Conservation (phyloP, 2,329 filamentous ascomycete species). For the Fonsecaea pedrosoi region DNA sequence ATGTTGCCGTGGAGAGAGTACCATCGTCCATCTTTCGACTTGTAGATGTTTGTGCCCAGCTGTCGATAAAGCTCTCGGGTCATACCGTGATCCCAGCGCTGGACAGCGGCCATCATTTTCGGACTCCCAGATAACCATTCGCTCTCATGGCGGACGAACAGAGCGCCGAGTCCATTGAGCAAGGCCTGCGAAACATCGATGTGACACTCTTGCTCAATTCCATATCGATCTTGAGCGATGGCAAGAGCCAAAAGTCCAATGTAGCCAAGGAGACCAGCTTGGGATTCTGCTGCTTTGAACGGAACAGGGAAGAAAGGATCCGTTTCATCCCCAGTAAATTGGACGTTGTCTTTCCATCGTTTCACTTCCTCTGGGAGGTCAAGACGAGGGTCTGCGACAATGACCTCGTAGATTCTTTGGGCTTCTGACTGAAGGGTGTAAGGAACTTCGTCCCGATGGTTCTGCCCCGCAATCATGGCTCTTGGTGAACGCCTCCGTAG, state of each 20-base stretch:
- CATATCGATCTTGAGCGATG: constrained; percentile 63
- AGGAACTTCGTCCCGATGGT: neutral
- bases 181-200: constrained; percentile 24
- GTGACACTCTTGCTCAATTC: constrained; percentile 33
- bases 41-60: constrained; percentile 52
- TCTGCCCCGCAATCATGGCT: constrained; percentile 2
- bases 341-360: constrained; percentile 31
- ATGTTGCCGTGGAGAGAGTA: constrained; percentile 43
- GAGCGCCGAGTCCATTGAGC: constrained; percentile 21
- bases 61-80: constrained; percentile 24
- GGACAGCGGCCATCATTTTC: constrained; percentile 17
- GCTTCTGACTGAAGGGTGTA: constrained; percentile 15
- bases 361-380: neutral
- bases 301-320: constrained; percentile 53
- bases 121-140: constrained; percentile 20
- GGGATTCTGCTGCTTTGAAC: constrained; percentile 61
- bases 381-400: constrained; percentile 9
- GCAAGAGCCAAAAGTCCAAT: constrained; percentile 67
- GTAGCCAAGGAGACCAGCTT: constrained; percentile 64
- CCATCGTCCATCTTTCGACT: constrained; percentile 53
- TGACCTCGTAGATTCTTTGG: constrained; percentile 1
- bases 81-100: constrained; percentile 24
- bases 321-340: constrained; percentile 47
- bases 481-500: neutral
- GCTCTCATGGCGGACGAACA: constrained; percentile 20